Percentiles rank a stretch among this genome's conserved stretches.
Conservation (phyloP, 2,329 filamentous ascomycete species). For the Xylaria sp. region DNA sequence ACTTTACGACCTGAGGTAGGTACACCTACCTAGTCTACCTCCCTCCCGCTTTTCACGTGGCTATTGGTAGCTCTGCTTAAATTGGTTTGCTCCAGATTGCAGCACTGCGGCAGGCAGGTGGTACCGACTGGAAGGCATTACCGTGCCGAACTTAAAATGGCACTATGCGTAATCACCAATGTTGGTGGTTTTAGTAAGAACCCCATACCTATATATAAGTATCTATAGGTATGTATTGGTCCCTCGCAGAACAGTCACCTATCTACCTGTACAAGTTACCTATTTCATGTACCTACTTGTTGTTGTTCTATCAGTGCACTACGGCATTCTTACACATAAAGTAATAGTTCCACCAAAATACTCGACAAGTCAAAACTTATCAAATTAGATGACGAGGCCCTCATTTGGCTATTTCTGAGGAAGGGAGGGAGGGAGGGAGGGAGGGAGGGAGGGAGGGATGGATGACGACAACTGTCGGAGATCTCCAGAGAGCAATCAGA, state of each 20-base stretch:
- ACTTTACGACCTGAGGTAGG: too few relatives aligned
- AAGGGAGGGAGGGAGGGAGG: too few relatives aligned
- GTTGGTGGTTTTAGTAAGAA: neutral
- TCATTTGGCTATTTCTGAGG: neutral
- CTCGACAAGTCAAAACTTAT: slow-evolving; percentile 1
- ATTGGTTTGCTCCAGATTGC: neutral
- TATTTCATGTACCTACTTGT: too few relatives aligned
- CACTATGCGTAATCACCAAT: neutral
- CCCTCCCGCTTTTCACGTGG: slow-evolving; percentile 10
- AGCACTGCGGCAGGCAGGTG: neutral
- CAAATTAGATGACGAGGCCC: slow-evolving; percentile 2
- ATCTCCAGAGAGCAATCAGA: neutral
- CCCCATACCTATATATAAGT: too few relatives aligned
- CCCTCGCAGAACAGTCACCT: too few relatives aligned
- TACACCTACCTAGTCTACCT: slow-evolving; percentile 3
- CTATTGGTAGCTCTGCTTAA: neutral
- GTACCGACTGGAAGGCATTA: slow-evolving; percentile 19
- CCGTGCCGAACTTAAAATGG: neutral
- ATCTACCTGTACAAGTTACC: neutral
- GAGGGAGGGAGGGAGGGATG: too few relatives aligned
- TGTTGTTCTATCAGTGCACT: too few relatives aligned
- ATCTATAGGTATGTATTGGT: too few relatives aligned
- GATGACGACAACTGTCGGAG: slow-evolving; percentile 12
- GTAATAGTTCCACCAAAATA: neutral
- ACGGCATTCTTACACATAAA: neutral